Base-by-base conservation (phyloP, 2,329 filamentous ascomycete genomes). In the Gaeumannomyces tritici region DNA sequence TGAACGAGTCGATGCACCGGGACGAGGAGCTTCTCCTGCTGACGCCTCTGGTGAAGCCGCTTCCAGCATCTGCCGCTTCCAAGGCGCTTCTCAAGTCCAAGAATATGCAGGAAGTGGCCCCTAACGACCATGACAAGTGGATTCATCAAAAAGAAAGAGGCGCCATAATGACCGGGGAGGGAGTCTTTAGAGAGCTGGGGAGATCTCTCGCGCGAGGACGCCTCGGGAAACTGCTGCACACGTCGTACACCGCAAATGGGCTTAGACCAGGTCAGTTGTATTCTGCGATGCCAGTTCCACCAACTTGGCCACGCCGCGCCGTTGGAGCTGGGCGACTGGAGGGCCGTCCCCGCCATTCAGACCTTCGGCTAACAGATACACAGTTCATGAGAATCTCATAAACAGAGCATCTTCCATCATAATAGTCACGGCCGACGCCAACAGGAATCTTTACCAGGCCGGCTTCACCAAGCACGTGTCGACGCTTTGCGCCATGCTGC, bases 391-490 rank as follows among this genome's bases (percentile, higher is more conserved):
- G 70, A 95, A 93, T 65, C 80, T 97, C 24, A 96, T 97, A 72
- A 90, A 93, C 67, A 83, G 92, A 68, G 92, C 93, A 13, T 91
- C 89, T 61, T 91, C 90, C 4, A 91, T 97, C 65, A 89, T 98
- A 65, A 88, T 97, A 60, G 84, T 97, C 35, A 97, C 93, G 0
- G 93, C 93, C 12, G 93, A 98, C 75, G 93, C 93, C 0, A 96
- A 96, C 71, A 84, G 93, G 55, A 97, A 98, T 70, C 77, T 96
- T 18, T 98, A 97, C 71, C 93, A 98, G 73, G 87, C 91, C 60
- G 92, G 92, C 0, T 98, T 98, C 72, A 93, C 93, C 2, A 98
- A 97, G 72, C 93, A 98, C 67, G 90, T 97, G 11, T 89, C 93
- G 15, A 95, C 96, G 89, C 93, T 97, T 75, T 97, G 93, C 75